Base-by-base conservation (phyloP, 2,329 filamentous ascomycete genomes). In the Exophiala calicioides region DNA sequence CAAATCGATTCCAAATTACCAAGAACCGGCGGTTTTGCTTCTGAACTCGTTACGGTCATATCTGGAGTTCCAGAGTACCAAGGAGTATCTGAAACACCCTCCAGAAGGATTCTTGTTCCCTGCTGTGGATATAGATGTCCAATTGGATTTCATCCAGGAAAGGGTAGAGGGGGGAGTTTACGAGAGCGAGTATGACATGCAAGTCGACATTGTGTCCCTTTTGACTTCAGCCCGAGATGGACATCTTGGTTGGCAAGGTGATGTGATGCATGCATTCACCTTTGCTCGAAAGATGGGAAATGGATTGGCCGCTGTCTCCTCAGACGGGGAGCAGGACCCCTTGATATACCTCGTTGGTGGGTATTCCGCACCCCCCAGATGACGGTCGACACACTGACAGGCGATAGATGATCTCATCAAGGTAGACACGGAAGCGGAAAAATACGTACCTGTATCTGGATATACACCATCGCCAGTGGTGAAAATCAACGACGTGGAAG, bases 141-240 rank as follows among this genome's bases (percentile, higher is more conserved):
- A 65, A 1, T 62, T 81, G 4, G 68, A 74, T 41, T 60, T 62
- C 7, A 75, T 82, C 37, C 64, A 67, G 31, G 49, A 62, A 4
- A 77, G 72, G 12, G 69, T 73, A 3, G 52, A 60, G 16, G 61
- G 59, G 2, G 68, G 70, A 13, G 27, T 62, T 3, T 82, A 75
- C 56, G 60, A 64, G 3, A 77, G 70, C 60, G 78, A 82, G 56
- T 79, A 76, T 58, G 72, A 76, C 5, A 79, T 81, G 53, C 75
- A 80, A 56, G 52, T 67, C 5, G 77, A 78, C 20, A 67, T 87
- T 2, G 76, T 77, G 46, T 64, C 71, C 26, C 64, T 79, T 5
- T 69, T 82, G 26, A 70, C 72, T 18, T 69, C 69, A 1, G 77
- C 79, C 3, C 81, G 86, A 55, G 84, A 88, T 59, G 81, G 82